Evolutionary conservation across 179 eudicot species (phyloP).

Genomic region (Gypsophila paniculata): DNA sequence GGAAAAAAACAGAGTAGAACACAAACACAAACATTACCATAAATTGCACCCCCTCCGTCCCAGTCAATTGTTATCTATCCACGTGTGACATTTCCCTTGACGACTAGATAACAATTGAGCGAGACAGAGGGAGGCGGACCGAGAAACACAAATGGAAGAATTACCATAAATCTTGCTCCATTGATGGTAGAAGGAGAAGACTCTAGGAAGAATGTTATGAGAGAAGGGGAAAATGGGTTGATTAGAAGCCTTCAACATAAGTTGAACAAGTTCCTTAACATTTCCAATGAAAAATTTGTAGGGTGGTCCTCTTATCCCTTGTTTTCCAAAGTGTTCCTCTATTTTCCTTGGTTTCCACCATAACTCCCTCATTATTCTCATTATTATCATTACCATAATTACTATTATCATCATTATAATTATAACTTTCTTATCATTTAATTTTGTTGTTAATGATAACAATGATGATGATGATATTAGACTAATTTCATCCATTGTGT

Average conservation of each 20-base stretch:
- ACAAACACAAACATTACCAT: neutral
- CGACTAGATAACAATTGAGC: too few relatives aligned
- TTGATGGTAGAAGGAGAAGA: conserved; percentile 75
- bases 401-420: conserved; percentile 25
- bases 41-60: too few relatives aligned
- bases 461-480: neutral
- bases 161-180: conserved; percentile 82
- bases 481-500: too few relatives aligned
- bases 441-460: neutral
- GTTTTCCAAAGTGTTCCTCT: conserved; percentile 57
- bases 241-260: conserved; percentile 66
- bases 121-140: too few relatives aligned
- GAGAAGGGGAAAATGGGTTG: conserved; percentile 53
- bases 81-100: too few relatives aligned
- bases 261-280: conserved; percentile 63
- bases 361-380: conserved; percentile 38
- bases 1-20: conserved; percentile 11
- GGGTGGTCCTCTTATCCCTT: conserved; percentile 82
- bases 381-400: conserved; percentile 26
- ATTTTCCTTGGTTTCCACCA: conserved; percentile 82
- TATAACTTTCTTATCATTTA: conserved; percentile 7
- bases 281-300: conserved; percentile 73
- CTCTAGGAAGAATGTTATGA: conserved; percentile 81
- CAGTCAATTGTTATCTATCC: too few relatives aligned
- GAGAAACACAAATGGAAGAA: neutral